Percentiles rank a stretch among this genome's conserved stretches.
Evolutionary conservation across 345 rosid species (phyloP).

Genomic region (Gossypium herbaceum): DNA sequence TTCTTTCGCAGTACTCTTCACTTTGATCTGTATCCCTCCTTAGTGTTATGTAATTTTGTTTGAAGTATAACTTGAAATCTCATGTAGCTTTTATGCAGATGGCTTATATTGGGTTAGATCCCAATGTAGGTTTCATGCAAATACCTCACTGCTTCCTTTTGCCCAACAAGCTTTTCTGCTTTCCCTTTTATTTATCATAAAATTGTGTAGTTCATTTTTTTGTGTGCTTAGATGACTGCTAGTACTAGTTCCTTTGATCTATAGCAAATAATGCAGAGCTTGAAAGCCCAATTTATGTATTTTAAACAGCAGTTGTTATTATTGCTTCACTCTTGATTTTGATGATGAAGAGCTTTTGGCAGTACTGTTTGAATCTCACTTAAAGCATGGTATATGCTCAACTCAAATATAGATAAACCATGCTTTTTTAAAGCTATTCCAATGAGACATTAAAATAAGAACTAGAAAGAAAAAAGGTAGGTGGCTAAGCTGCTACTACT

Average conservation of each 20-base stretch:
- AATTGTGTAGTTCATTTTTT: not conserved
- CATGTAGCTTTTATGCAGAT: not conserved
- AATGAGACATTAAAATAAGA: conserved; percentile 4
- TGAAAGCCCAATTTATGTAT: not conserved
- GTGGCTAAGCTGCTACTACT: conserved; percentile 18
- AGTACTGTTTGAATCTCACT: not conserved
- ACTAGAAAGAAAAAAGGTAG: not conserved
- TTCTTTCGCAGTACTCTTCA: conserved; percentile 17
- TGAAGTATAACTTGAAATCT: conserved; percentile 9
- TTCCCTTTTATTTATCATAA: not conserved
- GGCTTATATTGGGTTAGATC: conserved; percentile 5
- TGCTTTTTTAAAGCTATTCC: not conserved
- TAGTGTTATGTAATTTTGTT: conserved; percentile 12
- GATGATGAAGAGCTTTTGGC: conserved; percentile 14
- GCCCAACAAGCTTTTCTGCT: conserved; percentile 6
- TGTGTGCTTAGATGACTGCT: not conserved
- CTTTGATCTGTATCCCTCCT: conserved; percentile 1
- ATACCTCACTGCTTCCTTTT: conserved; percentile 7
- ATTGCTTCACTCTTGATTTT: conserved; percentile 12
- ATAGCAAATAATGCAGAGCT: not conserved
- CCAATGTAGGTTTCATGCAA: conserved; percentile 1
- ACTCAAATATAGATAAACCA: not conserved
- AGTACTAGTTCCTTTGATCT: conserved; percentile 3
- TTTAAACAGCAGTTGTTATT: not conserved
- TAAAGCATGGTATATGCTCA: not conserved